A percentile compares a stretch with the other conserved stretches of the same genome.
These are phyloP conservation scores for Pseudevernia furfuracea DNA, from an alignment of 495 filamentous ascomycete genomes.

Conservation along the genomic window DNA sequence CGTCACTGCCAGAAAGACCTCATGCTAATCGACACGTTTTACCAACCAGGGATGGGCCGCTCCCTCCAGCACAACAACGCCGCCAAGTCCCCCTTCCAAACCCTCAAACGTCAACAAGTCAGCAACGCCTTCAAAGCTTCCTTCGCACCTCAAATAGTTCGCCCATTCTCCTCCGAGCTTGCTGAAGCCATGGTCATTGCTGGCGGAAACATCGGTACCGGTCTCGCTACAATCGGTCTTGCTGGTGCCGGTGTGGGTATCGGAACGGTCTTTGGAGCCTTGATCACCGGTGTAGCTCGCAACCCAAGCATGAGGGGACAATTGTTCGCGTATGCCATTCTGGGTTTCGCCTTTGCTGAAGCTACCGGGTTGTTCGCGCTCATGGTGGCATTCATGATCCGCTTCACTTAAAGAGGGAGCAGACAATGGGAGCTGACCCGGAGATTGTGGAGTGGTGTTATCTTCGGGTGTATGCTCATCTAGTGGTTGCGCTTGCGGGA, in stretches of 20 bases:
- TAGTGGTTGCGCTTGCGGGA: neutral
- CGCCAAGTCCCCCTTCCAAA: slow-evolving; percentile 37
- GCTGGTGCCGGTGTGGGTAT: slow-evolving; percentile 89
- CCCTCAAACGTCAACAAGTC: slow-evolving; percentile 61
- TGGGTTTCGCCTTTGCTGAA: slow-evolving; percentile 90
- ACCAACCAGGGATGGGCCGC: slow-evolving; percentile 7
- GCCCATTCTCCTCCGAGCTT: slow-evolving; percentile 74
- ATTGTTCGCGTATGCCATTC: slow-evolving; percentile 89
- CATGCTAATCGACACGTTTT: neutral
- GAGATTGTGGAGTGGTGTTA: neutral
- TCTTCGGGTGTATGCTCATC: neutral
- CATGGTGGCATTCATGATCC: slow-evolving; percentile 77
- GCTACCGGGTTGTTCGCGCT: slow-evolving; percentile 90
- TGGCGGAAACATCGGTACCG: slow-evolving; percentile 82
- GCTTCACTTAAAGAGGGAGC: slow-evolving; percentile 20
- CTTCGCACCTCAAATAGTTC: slow-evolving; percentile 54
- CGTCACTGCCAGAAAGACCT: neutral
- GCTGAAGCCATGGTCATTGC: slow-evolving; percentile 78
- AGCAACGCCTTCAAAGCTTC: slow-evolving; percentile 53
- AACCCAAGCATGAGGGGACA: slow-evolving; percentile 85
- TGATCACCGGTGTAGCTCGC: slow-evolving; percentile 75
- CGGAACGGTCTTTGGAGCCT: slow-evolving; percentile 81
- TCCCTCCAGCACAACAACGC: slow-evolving; percentile 26
- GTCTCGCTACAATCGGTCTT: slow-evolving; percentile 79
- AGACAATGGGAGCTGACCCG: no score